Percentiles rank a stretch among this genome's conserved stretches.
phyloP scores from a whole-genome alignment of 441 rosid genomes.

The Iberis amara region DNA sequence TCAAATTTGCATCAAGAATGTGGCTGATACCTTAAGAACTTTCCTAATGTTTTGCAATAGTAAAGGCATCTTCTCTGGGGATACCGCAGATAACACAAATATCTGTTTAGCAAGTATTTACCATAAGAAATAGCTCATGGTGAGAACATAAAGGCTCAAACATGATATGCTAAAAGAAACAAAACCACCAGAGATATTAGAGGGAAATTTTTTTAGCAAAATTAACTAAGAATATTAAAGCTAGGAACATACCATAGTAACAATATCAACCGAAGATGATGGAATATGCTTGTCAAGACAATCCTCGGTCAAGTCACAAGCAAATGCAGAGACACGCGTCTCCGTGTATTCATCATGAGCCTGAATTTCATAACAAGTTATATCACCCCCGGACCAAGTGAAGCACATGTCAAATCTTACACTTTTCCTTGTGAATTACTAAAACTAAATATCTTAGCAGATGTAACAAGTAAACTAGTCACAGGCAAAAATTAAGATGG shows the following conservation, averaged over 20 bases:
- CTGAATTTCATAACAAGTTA: constrained; percentile 38
- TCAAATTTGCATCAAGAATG: constrained; percentile 6
- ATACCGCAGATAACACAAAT: constrained; percentile 90
- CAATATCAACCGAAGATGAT: constrained; percentile 74
- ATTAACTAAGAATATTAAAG: neutral
- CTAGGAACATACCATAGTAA: constrained; percentile 68
- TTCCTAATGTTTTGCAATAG: constrained; percentile 66
- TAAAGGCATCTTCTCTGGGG: constrained; percentile 87
- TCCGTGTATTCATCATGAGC: constrained; percentile 71
- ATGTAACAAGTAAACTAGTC: constrained; percentile 1
- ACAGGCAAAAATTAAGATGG: neutral
- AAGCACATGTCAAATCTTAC: constrained; percentile 2
- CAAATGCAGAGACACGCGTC: constrained; percentile 50
- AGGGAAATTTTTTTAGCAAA: neutral
- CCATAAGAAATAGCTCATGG: constrained; percentile 19
- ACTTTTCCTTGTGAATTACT: neutral
- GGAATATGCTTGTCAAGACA: constrained; percentile 62
- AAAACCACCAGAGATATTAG: neutral
- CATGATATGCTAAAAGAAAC: neutral
- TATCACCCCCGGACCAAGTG: neutral
- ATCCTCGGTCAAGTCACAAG: constrained; percentile 75
- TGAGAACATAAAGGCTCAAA: constrained; percentile 2
- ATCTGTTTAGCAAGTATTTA: constrained; percentile 68
- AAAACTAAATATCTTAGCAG: neutral
- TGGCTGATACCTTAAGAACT: constrained; percentile 62